Base-by-base conservation (phyloP, 2,329 filamentous ascomycete genomes). In the Xylariaceae sp. region DNA sequence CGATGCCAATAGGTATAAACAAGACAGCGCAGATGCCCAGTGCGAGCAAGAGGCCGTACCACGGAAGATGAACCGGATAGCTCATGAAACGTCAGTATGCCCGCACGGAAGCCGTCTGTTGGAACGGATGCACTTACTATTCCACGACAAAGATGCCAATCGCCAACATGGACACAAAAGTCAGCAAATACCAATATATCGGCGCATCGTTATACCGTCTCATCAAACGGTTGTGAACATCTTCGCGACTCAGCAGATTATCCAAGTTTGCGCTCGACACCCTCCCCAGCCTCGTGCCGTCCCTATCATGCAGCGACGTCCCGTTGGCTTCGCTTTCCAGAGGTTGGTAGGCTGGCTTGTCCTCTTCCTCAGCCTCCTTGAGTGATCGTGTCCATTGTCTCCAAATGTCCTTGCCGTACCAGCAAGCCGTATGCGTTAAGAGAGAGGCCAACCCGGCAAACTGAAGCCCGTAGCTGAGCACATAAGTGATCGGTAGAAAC, bases 1-100 rank as follows among this genome's bases (percentile, higher is more conserved):
- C 83, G 53, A 93, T 92, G 40, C 87, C 87, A 43, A 92, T 90
- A 9, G 87, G 87, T 38, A 94, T 86, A 63, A 93, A 93, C 40
- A 93, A 81, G 35, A 90, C 59, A 14, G 80, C 77, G 40, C 85
- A 87, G 34, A 93, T 86, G 17, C 68, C 74, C 2, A 94, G 69
- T 2, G 87, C 83, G 5, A 94, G 70, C 12, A 93, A 65, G 3
- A 94, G 67, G 4, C 87, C 87, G 50, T 92, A 92, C 82, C 87
- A 93, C 0, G 87, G 87, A 1, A 93, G 67, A 52, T 89, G 80
- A 29, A 92, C 72, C 1, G 85, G 85, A 52, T 85, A 87, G 51
- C 77, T 82, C n/a, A n/a, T n/a, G n/a, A n/a, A n/a, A n/a, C n/a
- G n/a, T n/a, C n/a, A n/a, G n/a, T n/a, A n/a, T n/a, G n/a, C n/a